phyloP scores from a whole-genome alignment of 257 asterid species.

The Fraxinus cuspidata region DNA sequence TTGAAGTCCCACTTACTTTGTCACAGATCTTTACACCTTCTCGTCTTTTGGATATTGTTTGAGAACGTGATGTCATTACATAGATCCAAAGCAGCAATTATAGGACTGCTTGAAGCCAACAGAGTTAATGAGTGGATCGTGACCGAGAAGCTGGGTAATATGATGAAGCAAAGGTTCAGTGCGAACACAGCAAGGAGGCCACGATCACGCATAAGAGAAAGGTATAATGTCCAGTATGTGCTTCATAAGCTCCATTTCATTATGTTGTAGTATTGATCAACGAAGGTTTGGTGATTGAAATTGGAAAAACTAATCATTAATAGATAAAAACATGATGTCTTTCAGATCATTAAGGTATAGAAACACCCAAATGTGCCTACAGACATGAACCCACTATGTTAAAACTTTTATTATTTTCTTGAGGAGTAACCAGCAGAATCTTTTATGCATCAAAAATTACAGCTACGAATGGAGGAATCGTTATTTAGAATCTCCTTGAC shows the following conservation, averaged over 20 bases:
- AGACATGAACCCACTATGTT: not conserved
- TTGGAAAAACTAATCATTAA: not conserved
- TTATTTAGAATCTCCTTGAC: not conserved
- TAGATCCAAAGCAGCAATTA: constrained; percentile 83
- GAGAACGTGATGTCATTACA: constrained; percentile 94
- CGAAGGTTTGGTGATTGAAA: not conserved
- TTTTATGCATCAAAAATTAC: not conserved
- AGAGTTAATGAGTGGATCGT: constrained; percentile 89
- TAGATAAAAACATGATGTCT: not conserved
- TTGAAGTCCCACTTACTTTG: constrained; percentile 20
- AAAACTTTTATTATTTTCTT: not conserved
- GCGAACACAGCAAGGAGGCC: constrained; percentile 47
- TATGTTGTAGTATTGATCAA: not conserved
- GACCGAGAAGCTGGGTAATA: constrained; percentile 85
- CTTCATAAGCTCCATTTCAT: constrained; percentile 7
- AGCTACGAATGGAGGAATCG: not conserved
- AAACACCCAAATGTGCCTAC: not conserved
- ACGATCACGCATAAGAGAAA: constrained; percentile 56
- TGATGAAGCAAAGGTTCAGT: constrained; percentile 50
- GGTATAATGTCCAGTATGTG: constrained; percentile 40
- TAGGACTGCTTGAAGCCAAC: constrained; percentile 78
- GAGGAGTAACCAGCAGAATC: not conserved
- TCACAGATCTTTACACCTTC: constrained; percentile 72
- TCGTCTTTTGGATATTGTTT: constrained; percentile 77
- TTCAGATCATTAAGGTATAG: constrained; percentile 7